phyloP scores from a whole-genome alignment of 345 rosid genomes.

The Gossypium longicalyx region DNA sequence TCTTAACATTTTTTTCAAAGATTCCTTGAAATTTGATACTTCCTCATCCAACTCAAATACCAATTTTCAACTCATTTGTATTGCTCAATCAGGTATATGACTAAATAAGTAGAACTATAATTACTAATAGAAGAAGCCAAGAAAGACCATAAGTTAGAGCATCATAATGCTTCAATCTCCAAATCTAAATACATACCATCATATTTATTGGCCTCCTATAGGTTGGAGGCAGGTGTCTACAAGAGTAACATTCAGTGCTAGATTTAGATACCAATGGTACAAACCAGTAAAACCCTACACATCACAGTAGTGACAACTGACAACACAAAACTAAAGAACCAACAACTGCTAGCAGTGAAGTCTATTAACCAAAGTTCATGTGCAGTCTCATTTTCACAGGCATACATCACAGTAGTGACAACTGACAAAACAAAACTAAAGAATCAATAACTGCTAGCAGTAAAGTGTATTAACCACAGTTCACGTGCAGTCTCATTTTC shows the following conservation, averaged over 20 bases:
- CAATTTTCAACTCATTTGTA: neutral
- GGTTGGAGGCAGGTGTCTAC: neutral
- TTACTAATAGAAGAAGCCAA: neutral
- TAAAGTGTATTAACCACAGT: neutral
- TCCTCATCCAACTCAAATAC: constrained; percentile 5
- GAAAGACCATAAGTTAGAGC: neutral
- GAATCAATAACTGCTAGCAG: neutral
- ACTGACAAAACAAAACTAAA: neutral
- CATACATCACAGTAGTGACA: neutral
- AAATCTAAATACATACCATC: neutral
- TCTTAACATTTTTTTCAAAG: neutral
- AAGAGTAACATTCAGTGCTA: neutral
- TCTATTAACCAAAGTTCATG: neutral
- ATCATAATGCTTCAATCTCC: neutral
- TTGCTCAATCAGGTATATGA: neutral
- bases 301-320: neutral
- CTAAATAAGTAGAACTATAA: neutral
- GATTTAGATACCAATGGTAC: neutral
- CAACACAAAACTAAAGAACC: neutral
- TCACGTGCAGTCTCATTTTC: constrained; percentile 4
- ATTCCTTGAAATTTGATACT: neutral
- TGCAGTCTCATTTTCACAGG: neutral
- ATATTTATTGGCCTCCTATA: neutral
- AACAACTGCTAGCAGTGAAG: neutral
- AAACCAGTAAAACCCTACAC: neutral